Evolutionary conservation across 2,329 filamentous ascomycete species (phyloP).

Genomic region (Pyrenochaeta sp.): DNA sequence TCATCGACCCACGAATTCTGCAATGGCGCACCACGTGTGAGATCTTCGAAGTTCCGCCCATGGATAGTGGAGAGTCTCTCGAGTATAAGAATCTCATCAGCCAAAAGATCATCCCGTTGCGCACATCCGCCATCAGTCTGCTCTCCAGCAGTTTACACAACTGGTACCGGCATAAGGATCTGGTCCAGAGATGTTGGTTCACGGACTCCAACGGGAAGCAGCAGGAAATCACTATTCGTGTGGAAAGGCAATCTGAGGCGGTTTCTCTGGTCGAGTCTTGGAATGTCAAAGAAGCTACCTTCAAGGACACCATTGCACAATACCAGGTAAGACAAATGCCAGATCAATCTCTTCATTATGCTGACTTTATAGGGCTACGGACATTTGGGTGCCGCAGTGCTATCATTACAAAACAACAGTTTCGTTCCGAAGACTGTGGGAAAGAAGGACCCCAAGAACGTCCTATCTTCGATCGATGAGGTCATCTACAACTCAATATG

Average conservation of each 20-base stretch:
- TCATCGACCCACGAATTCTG: constrained; percentile 80
- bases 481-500: constrained; percentile 79
- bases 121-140: constrained; percentile 78
- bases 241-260: constrained; percentile 60
- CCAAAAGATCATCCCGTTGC: constrained; percentile 74
- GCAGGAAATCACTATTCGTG: constrained; percentile 68
- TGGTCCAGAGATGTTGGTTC: constrained; percentile 85
- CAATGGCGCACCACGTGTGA: constrained; percentile 84
- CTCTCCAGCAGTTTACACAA: constrained; percentile 81
- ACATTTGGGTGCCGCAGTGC: constrained; percentile 58
- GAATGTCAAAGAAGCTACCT: constrained; percentile 71
- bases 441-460: constrained; percentile 56
- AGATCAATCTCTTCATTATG: not conserved
- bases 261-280: constrained; percentile 68
- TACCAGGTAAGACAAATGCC: constrained; percentile 22
- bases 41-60: constrained; percentile 79
- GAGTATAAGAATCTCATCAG: constrained; percentile 84
- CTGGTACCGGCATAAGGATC: constrained; percentile 80
- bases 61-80: constrained; percentile 80
- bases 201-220: constrained; percentile 34
- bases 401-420: constrained; percentile 71
- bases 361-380: constrained; percentile 33
- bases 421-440: constrained; percentile 75
- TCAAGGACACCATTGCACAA: constrained; percentile 52
- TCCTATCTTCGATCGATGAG: constrained; percentile 71